Percentiles rank a stretch among this genome's conserved stretches.
These are phyloP conservation scores for Aspergillus fischeri DNA, from an alignment of 2,329 filamentous ascomycete genomes.

Conservation along the genomic window DNA sequence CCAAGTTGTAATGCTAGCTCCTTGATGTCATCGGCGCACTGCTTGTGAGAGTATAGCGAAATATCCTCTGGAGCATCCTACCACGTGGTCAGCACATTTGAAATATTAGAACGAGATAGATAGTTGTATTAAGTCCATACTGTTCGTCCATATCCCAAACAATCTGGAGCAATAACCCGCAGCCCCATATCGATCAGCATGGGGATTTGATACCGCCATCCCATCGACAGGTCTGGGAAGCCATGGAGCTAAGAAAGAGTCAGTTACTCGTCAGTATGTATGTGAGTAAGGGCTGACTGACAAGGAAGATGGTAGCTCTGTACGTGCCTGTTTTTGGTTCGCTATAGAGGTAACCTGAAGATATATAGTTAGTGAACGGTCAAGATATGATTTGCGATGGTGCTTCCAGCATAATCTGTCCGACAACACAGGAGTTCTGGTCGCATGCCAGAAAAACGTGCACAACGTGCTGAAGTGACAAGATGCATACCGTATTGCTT, in stretches of 20 bases:
- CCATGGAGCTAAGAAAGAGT: conserved; percentile 58
- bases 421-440: background rate
- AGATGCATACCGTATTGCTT: conserved; percentile 58
- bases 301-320: conserved; percentile 53
- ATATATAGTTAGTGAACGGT: conserved; percentile 10
- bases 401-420: background rate
- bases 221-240: conserved; percentile 76
- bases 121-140: conserved; percentile 31
- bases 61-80: conserved; percentile 58
- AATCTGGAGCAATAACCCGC: conserved; percentile 77
- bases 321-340: conserved; percentile 41
- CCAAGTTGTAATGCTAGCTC: conserved; percentile 61
- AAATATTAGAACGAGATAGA: background rate
- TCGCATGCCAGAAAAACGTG: background rate
- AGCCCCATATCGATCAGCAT: conserved; percentile 66
- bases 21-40: conserved; percentile 68
- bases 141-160: conserved; percentile 80
- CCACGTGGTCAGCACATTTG: conserved; percentile 31
- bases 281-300: conserved; percentile 21
- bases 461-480: background rate
- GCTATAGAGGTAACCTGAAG: conserved; percentile 50
- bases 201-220: conserved; percentile 88
- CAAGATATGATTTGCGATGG: background rate
- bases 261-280: background rate
- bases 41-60: conserved; percentile 66